A percentile compares a stretch with the other conserved stretches of the same genome.
phyloP scores from a whole-genome alignment of 306 rosid genomes.

The Spatholobus suberectus region DNA sequence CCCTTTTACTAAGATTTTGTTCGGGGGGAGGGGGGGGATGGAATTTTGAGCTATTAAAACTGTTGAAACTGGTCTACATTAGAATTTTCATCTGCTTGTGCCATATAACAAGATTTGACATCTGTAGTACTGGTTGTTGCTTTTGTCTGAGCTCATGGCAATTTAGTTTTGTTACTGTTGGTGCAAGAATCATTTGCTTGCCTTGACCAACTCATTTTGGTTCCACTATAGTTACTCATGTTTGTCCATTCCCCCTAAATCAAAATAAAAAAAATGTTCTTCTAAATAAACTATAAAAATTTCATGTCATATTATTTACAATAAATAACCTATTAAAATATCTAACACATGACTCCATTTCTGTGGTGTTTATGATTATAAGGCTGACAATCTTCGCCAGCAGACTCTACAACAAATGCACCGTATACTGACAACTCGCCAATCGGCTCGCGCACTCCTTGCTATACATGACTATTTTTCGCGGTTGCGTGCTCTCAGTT shows the following conservation, averaged over 20 bases:
- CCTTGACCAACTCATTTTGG: background rate
- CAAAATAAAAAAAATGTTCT: background rate
- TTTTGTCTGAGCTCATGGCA: background rate
- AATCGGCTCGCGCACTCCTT: conserved; percentile 95
- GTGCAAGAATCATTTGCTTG: conserved; percentile 4
- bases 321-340: background rate
- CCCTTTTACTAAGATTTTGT: background rate
- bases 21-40: background rate
- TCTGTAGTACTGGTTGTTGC: background rate
- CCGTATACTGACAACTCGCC: conserved; percentile 91
- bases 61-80: background rate
- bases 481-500: conserved; percentile 91
- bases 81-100: conserved; percentile 14
- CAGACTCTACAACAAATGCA: conserved; percentile 97
- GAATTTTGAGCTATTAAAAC: background rate
- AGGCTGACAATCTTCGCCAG: conserved; percentile 99
- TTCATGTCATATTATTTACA: conserved; percentile 26
- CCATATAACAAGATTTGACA: background rate
- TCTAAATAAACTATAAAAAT: conserved; percentile 5
- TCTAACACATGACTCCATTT: conserved; percentile 25
- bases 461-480: conserved; percentile 91
- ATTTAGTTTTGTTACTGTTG: background rate
- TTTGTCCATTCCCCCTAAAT: background rate
- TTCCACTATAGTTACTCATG: background rate
- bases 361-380: conserved; percentile 18